Base-by-base conservation (phyloP, 2,329 filamentous ascomycete species). In the Ascochyta viciae-villosae region DNA sequence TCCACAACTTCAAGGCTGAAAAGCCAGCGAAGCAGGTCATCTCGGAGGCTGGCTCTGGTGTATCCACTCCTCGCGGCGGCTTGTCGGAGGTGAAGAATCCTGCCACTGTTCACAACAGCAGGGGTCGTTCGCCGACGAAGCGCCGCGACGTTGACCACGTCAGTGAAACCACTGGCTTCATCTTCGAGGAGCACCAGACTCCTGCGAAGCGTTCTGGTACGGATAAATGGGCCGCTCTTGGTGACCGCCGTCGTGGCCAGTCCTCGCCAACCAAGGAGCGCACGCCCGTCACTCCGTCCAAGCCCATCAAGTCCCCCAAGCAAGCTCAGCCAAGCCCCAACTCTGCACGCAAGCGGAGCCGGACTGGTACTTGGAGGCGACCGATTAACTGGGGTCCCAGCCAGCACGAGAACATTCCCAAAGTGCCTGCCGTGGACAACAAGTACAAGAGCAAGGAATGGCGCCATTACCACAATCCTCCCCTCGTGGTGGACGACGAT, bases 181-280 rank as follows among this genome's bases (percentile, higher is more conserved):
- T 91, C 74, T 90, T 90, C 68, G 87, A 92, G 62, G 89, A 91
- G 56, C 81, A 85, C 26, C 64, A 63, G 24, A 63, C 56, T 8
- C 62, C 66, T n/a, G 51, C 57, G 22, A 91, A 91, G 79, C 85
- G 85, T 51, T 80, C 76, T 23, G 77, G 78, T 64, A 74, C 90
- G 48, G 94, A 97, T 77, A 96, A 96, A 75, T 98, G 94, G 94
- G 87, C 90, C 23, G 90, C 87, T 12, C 82, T 98, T 44, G 94
- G 94, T 60, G 90, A 96, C 73, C 89, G 90, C 68, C 86, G 94
- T 51, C 88, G 92, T 58, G 90, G 66, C 86, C 55, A 85, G 83
- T 26, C 42, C 6, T 54, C 50, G 35, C 56, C 50, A 31, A 50
- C 41, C 40, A 52, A 57, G 27, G 48, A 52, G 54, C 40, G n/a